phyloP scores from a whole-genome alignment of 805 yeast genomes.

The Cyberlindnera mrakii region DNA sequence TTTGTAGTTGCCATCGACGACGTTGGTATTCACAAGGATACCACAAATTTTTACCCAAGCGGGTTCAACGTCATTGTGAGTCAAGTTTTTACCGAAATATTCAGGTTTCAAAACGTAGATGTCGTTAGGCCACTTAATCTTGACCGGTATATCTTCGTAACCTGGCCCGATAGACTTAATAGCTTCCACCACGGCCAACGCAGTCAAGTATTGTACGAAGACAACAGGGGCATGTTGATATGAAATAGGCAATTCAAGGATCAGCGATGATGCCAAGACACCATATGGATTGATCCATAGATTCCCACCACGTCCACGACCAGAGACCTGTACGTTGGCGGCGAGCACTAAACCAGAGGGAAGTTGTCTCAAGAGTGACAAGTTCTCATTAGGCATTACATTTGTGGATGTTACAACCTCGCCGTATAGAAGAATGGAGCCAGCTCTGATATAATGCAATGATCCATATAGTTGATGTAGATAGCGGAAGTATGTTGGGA shows the following conservation, averaged over 20 bases:
- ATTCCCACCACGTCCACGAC: constrained; percentile 92
- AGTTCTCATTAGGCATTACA: constrained; percentile 70
- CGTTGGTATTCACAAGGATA: constrained; percentile 73
- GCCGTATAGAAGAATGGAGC: constrained; percentile 64
- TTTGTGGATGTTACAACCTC: constrained; percentile 90
- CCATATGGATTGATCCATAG: constrained; percentile 95
- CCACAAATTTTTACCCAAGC: constrained; percentile 79
- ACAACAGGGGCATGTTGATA: constrained; percentile 56
- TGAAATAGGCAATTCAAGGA: constrained; percentile 46
- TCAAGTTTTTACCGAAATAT: constrained; percentile 34
- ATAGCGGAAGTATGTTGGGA: constrained; percentile 44
- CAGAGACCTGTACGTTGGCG: constrained; percentile 83
- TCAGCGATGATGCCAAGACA: constrained; percentile 74
- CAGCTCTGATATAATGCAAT: constrained; percentile 37
- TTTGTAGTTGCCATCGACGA: constrained; percentile 50
- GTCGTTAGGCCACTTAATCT: constrained; percentile 97
- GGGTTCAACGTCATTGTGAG: constrained; percentile 41
- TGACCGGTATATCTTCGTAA: constrained; percentile 69
- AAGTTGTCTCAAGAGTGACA: constrained; percentile 44
- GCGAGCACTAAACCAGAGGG: constrained; percentile 65
- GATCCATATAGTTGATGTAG: constrained; percentile 31
- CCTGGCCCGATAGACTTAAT: constrained; percentile 54
- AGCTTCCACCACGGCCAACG: constrained; percentile 79
- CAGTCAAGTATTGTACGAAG: constrained; percentile 78
- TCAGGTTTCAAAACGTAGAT: constrained; percentile 70